These are phyloP conservation scores for Solanum pennellii DNA, from an alignment of 257 asterid species.

Conservation along the genomic window DNA sequence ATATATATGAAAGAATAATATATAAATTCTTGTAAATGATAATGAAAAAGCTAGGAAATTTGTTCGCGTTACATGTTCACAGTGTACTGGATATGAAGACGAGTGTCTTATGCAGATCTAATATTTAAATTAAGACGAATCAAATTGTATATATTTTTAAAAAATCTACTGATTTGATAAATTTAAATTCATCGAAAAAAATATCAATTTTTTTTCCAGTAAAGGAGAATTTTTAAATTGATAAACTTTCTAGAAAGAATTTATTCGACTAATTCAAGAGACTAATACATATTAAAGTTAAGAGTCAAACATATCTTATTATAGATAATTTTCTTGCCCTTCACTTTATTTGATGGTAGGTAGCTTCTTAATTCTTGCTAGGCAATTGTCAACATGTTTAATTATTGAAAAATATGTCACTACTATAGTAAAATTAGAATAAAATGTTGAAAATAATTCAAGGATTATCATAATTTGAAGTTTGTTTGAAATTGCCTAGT, in stretches of 20 bases:
- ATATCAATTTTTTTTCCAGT: neutral
- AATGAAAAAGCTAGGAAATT: too few species aligned
- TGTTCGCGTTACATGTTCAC: too few species aligned
- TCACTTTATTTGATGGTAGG: neutral
- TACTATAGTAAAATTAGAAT: neutral
- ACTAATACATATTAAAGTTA: neutral
- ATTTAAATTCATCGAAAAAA: too few species aligned
- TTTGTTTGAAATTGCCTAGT: too few species aligned
- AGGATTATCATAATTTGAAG: neutral
- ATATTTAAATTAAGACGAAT: neutral
- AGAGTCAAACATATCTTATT: too few species aligned
- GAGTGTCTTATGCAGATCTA: neutral
- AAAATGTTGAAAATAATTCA: neutral
- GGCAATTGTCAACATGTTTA: constrained; percentile 1
- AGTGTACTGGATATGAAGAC: neutral
- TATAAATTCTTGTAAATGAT: neutral
- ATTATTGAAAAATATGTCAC: neutral
- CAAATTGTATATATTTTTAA: too few species aligned
- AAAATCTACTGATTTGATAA: neutral
- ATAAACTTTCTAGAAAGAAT: neutral
- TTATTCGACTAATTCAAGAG: neutral
- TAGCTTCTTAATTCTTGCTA: constrained; percentile 1
- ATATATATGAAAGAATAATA: neutral
- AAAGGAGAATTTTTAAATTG: neutral
- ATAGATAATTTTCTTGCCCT: neutral